Conservation (phyloP, 805 yeast genomes). For the Metschnikowia noctiluminum region DNA sequence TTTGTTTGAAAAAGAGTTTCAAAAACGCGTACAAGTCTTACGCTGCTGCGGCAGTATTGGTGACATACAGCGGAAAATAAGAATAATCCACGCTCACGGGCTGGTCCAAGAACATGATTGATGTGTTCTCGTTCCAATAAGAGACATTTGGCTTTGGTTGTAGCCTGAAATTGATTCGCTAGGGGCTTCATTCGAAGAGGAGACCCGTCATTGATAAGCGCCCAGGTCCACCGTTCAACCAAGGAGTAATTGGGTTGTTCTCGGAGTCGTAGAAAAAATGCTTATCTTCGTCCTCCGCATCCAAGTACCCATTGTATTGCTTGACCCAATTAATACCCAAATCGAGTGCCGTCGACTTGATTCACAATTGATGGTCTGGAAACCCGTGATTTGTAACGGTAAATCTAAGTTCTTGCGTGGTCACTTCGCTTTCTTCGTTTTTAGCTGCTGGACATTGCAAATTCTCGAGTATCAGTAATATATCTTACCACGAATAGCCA, state of each 20-base stretch:
- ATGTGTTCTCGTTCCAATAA: constrained; percentile 91
- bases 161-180: constrained; percentile 62
- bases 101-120: constrained; percentile 88
- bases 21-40: constrained; percentile 83
- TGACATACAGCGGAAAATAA: constrained; percentile 61
- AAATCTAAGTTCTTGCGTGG: constrained; percentile 28
- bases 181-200: constrained; percentile 89
- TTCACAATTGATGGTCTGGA: constrained; percentile 29
- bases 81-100: constrained; percentile 94
- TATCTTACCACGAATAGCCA: too few species aligned
- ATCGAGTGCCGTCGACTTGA: constrained; percentile 19
- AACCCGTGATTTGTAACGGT: constrained; percentile 37
- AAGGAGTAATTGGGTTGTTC: constrained; percentile 81
- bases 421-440: background rate
- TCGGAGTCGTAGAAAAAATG: constrained; percentile 80
- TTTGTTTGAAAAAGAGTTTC: constrained; percentile 76
- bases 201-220: constrained; percentile 90
- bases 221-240: constrained; percentile 98
- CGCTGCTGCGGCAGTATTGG: constrained; percentile 78
- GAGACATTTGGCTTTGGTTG: constrained; percentile 75
- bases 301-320: constrained; percentile 84
- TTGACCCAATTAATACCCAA: constrained; percentile 80
- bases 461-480: background rate
- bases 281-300: constrained; percentile 76
- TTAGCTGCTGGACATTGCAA: background rate